Percentiles rank a stretch among this genome's conserved stretches.
These are phyloP conservation scores for Gossypium thurberi DNA, from an alignment of 345 rosid species.

Conservation along the genomic window DNA sequence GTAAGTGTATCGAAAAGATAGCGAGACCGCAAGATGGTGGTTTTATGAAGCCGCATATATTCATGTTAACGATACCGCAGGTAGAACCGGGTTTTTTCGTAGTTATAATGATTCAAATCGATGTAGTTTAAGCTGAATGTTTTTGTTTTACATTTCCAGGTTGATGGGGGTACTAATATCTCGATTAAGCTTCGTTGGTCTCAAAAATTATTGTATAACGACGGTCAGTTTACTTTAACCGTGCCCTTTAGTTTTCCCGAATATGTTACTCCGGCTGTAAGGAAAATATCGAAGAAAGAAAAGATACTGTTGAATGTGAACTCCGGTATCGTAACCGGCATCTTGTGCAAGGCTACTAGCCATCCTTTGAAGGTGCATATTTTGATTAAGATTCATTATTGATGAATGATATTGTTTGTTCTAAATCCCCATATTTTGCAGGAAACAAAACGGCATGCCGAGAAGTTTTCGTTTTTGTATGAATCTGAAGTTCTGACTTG, in stretches of 20 bases:
- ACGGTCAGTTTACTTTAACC: constrained; percentile 53
- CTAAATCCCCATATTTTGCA: constrained; percentile 20
- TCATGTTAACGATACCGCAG: constrained; percentile 70
- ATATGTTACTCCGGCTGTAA: constrained; percentile 74
- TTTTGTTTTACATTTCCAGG: constrained; percentile 29
- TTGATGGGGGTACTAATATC: constrained; percentile 80
- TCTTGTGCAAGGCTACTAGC: constrained; percentile 61
- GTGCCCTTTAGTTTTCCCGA: constrained; percentile 83
- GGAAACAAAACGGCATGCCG: constrained; percentile 58
- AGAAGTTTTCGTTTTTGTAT: constrained; percentile 53
- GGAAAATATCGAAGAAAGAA: constrained; percentile 65
- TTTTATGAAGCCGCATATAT: constrained; percentile 59
- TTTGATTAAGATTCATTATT: not conserved
- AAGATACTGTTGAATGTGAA: constrained; percentile 68
- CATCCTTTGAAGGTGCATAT: constrained; percentile 77
- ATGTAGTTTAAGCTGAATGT: not conserved
- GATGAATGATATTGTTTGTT: not conserved
- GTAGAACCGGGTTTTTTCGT: constrained; percentile 18
- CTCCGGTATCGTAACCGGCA: constrained; percentile 53
- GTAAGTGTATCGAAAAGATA: constrained; percentile 35
- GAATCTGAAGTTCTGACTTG: constrained; percentile 83
- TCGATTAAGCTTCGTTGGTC: constrained; percentile 67
- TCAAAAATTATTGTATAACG: constrained; percentile 51
- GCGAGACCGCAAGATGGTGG: constrained; percentile 46
- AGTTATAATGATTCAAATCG: not conserved